Base-by-base conservation (phyloP, 129 eudicot genomes). In the Helianthus tuberosus region DNA sequence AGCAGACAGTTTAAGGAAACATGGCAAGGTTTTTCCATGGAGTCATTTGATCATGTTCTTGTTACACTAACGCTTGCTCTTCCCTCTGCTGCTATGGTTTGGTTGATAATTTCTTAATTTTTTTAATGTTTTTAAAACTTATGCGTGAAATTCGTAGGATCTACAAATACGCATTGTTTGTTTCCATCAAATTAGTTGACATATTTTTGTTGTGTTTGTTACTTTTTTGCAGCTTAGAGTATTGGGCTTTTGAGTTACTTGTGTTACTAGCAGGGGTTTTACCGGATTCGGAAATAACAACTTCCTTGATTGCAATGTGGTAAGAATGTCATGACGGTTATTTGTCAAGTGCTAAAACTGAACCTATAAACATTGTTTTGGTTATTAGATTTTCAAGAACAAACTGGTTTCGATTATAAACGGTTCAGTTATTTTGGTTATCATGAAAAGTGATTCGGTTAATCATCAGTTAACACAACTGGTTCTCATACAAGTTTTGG, bases 1-100 rank as follows among this genome's bases (percentile, higher is more conserved):
- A 58, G 80, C 23, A 59, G 51, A 44, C 66, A 80, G 52, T 86
- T 81, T 48, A 66, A 77, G 76, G 72, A 79, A 17, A 93, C 97
- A 8, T 90, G 98, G 98, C 60, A 60, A 49, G 14, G 96, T 7
- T 79, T 93, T 43, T 77, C 89, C 2, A 44, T 50, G 58, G 96
- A 93, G 88, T 77, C 96, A 0, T 81, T 83, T 11, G 9, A 58
- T 65, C 66, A 84, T 64, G 64, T 93, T 61, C 12, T 66, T 47
- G 6, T 73, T 13, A 84, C 68, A 58, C 73, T 90, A 73, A 93
- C 90, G 84, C 84, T 93, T 41, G 96, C 96, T 58, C 39, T 93
- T 29, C 96, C 98, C 39, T 90, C 96, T 46, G 98, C 96, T 41
- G 98, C 89, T 39, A 93, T 89, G 96, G 92, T 93, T 38, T 93